Conservation (phyloP, 129 eudicot species). For the Arctium lappa region DNA sequence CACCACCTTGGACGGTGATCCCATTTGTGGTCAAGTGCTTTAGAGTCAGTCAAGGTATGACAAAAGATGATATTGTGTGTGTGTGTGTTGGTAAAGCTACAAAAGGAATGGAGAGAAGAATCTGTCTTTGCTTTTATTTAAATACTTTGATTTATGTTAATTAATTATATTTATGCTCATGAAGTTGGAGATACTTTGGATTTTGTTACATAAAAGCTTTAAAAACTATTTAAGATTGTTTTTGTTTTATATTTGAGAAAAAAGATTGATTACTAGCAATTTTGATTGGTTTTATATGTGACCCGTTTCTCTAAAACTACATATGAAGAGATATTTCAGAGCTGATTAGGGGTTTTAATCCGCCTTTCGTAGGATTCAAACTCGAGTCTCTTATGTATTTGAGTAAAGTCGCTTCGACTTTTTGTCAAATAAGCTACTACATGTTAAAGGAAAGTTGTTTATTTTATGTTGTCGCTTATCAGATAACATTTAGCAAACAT, state of each 20-base stretch:
- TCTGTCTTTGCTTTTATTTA: constrained; percentile 17
- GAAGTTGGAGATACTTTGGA: background rate
- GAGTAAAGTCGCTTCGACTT: too few species aligned
- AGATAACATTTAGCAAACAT: too few species aligned
- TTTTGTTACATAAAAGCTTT: background rate
- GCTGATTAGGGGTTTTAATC: too few species aligned
- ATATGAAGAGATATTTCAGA: too few species aligned
- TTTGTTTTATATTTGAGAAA: background rate
- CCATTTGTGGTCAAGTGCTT: constrained; percentile 20
- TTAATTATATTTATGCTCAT: background rate
- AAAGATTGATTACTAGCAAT: background rate
- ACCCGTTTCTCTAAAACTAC: background rate
- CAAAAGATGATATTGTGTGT: background rate
- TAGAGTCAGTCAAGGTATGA: constrained; percentile 2
- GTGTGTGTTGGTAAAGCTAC: constrained; percentile 31
- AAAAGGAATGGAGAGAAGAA: constrained; percentile 24
- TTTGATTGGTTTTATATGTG: too few species aligned
- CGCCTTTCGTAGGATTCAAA: too few species aligned
- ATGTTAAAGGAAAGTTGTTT: too few species aligned
- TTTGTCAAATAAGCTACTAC: too few species aligned
- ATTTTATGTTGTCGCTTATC: too few species aligned
- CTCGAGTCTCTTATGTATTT: too few species aligned
- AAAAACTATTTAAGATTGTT: background rate
- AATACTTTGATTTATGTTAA: background rate
- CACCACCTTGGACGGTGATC: constrained; percentile 5